These are phyloP conservation scores for Neobulgaria alba DNA, from an alignment of 2,329 filamentous ascomycete genomes.

Conservation along the genomic window DNA sequence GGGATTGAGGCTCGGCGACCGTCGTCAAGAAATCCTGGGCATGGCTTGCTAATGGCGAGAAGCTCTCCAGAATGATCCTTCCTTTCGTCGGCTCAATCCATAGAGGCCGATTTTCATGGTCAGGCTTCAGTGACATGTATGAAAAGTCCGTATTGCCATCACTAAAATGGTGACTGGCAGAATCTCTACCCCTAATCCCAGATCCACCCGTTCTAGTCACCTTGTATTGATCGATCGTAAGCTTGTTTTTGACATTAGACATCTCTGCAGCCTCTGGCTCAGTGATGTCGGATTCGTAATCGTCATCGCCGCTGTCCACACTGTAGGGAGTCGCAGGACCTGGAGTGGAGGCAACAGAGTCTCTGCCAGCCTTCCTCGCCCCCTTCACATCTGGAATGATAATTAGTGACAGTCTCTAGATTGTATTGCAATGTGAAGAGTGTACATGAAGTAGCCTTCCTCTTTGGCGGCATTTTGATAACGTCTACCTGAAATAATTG, in stretches of 20 bases:
- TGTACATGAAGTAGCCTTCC: constrained; percentile 53
- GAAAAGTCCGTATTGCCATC: constrained; percentile 55
- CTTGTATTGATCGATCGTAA: constrained; percentile 34
- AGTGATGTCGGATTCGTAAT: constrained; percentile 38
- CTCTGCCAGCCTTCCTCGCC: constrained; percentile 45
- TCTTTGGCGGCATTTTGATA: constrained; percentile 57
- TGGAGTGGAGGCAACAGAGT: constrained; percentile 51
- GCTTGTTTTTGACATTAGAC: constrained; percentile 47
- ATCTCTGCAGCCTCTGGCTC: constrained; percentile 45
- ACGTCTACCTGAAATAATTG: constrained; percentile 17
- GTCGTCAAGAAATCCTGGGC: constrained; percentile 94
- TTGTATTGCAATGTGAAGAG: constrained; percentile 21
- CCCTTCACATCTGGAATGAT: constrained; percentile 34
- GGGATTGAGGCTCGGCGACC: constrained; percentile 85
- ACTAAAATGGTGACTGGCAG: constrained; percentile 28
- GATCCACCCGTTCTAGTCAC: constrained; percentile 7
- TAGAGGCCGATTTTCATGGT: constrained; percentile 81
- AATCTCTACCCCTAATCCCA: constrained; percentile 18
- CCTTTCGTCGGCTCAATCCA: constrained; percentile 89
- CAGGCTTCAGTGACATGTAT: constrained; percentile 71
- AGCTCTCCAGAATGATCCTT: constrained; percentile 87
- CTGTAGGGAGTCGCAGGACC: constrained; percentile 52
- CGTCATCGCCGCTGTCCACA: constrained; percentile 45
- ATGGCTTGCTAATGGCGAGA: constrained; percentile 76
- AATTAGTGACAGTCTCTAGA: constrained; percentile 27